Evolutionary conservation across 768 basidiomycete genomes (phyloP).

Genomic region (Phanerochaete sordida): DNA sequence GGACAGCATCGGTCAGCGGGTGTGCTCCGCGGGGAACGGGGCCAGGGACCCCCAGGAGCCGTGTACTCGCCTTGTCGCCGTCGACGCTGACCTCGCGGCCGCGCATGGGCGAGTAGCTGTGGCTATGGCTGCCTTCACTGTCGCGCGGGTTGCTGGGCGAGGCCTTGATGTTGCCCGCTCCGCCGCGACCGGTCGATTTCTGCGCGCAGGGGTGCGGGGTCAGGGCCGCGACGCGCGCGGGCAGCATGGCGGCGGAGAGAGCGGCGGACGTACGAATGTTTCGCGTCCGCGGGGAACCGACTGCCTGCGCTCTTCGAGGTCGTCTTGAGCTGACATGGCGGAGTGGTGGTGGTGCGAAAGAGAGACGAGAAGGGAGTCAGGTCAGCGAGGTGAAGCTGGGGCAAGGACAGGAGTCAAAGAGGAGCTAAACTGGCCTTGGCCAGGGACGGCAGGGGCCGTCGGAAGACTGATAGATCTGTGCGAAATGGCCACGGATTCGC

Average conservation of each 20-base stretch:
- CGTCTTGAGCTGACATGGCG: slow-evolving; percentile 20
- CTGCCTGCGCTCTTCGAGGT: slow-evolving; percentile 24
- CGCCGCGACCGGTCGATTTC: slow-evolving; percentile 54
- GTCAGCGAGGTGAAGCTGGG: neutral
- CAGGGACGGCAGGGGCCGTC: neutral
- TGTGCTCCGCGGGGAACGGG: neutral
- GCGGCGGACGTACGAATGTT: slow-evolving; percentile 48
- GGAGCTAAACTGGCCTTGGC: neutral
- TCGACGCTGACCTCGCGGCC: slow-evolving; percentile 53
- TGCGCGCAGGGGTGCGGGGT: neutral
- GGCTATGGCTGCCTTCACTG: too few relatives aligned
- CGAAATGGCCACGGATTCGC: neutral
- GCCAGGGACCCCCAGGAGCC: neutral
- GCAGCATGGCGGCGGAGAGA: too few relatives aligned
- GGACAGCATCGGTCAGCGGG: neutral
- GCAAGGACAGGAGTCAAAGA: neutral
- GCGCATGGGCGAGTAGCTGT: slow-evolving; percentile 54
- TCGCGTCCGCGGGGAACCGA: slow-evolving; percentile 61
- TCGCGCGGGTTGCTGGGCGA: slow-evolving; percentile 38
- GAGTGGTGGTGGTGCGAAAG: neutral
- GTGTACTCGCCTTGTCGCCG: slow-evolving; percentile 32
- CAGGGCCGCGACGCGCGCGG: neutral
- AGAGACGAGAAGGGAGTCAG: neutral
- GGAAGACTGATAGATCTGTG: neutral
- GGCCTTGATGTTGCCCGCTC: slow-evolving; percentile 61